phyloP scores from a whole-genome alignment of 2,329 filamentous ascomycete species.

The Microthyrium microscopicum region DNA sequence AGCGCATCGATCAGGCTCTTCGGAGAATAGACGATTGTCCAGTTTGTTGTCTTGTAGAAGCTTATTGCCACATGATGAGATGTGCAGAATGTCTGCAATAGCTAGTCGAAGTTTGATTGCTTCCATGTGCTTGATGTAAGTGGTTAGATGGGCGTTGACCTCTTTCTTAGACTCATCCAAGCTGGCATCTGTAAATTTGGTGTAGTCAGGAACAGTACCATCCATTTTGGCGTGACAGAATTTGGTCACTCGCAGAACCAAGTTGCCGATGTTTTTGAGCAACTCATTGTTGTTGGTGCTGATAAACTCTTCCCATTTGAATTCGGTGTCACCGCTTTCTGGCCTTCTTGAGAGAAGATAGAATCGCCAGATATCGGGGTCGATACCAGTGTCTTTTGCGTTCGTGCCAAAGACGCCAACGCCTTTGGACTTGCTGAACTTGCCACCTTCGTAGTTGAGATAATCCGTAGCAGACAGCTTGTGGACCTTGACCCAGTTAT shows the following conservation, averaged over 20 bases:
- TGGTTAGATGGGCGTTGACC: constrained; percentile 47
- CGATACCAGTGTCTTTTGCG: constrained; percentile 70
- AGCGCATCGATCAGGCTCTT: constrained; percentile 41
- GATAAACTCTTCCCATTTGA: constrained; percentile 77
- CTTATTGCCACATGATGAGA: constrained; percentile 45
- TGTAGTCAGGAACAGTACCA: constrained; percentile 50
- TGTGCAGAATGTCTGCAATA: constrained; percentile 46
- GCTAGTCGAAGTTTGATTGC: constrained; percentile 54
- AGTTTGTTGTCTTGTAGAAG: constrained; percentile 42
- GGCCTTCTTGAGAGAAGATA: constrained; percentile 76
- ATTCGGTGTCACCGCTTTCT: constrained; percentile 74
- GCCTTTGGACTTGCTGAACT: constrained; percentile 82
- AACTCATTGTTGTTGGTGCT: constrained; percentile 78
- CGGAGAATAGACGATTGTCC: constrained; percentile 44
- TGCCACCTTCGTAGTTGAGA: constrained; percentile 38
- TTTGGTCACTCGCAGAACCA: constrained; percentile 43
- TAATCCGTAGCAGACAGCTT: constrained; percentile 77
- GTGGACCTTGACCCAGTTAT: constrained; percentile 81
- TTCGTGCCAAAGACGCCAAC: constrained; percentile 86
- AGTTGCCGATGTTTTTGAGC: constrained; percentile 52
- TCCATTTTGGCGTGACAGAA: constrained; percentile 55
- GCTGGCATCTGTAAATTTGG: constrained; percentile 28
- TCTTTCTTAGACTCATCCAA: constrained; percentile 32
- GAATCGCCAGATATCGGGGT: constrained; percentile 82
- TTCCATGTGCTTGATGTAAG: constrained; percentile 53